A percentile compares a stretch with the other conserved stretches of the same genome.
Conservation (phyloP, 768 basidiomycete species). For the Boletus reticuloceps region DNA sequence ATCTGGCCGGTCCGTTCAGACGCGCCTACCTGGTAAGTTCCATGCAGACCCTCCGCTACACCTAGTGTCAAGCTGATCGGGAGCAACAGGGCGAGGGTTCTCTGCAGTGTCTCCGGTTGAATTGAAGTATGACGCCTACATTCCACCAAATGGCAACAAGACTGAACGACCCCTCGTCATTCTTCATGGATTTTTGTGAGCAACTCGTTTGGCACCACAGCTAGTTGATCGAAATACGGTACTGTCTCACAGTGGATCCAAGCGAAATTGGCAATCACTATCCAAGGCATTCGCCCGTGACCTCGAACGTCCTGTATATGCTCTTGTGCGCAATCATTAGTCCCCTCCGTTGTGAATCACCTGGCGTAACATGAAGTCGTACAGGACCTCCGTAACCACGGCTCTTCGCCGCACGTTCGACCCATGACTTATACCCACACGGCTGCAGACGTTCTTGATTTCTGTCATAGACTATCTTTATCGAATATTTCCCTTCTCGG, state of each 20-base stretch:
- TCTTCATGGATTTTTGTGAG: constrained; percentile 65
- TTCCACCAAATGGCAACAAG: constrained; percentile 28
- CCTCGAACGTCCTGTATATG: constrained; percentile 66
- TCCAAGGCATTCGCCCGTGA: constrained; percentile 71
- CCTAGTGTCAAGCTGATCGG: constrained; percentile 2
- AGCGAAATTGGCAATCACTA: constrained; percentile 86
- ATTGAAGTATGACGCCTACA: constrained; percentile 32
- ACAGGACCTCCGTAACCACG: constrained; percentile 90
- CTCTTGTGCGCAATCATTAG: constrained; percentile 47
- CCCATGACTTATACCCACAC: constrained; percentile 78
- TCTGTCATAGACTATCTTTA: constrained; percentile 54
- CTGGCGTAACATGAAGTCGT: background rate
- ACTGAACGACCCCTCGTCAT: constrained; percentile 49
- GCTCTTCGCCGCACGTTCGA: constrained; percentile 68
- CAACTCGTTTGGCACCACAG: background rate
- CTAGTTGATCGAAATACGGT: constrained; percentile 1
- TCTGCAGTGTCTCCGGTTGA: constrained; percentile 23
- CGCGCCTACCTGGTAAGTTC: constrained; percentile 6
- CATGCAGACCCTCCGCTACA: background rate
- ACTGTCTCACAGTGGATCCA: constrained; percentile 60
- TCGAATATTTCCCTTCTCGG: constrained; percentile 73
- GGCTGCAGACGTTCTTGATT: constrained; percentile 74
- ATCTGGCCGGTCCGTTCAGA: background rate
- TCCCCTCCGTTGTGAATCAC: background rate
- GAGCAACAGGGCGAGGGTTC: constrained; percentile 19